Conservation (phyloP, 2,329 filamentous ascomycete species). For the Alternaria ethzedia region DNA sequence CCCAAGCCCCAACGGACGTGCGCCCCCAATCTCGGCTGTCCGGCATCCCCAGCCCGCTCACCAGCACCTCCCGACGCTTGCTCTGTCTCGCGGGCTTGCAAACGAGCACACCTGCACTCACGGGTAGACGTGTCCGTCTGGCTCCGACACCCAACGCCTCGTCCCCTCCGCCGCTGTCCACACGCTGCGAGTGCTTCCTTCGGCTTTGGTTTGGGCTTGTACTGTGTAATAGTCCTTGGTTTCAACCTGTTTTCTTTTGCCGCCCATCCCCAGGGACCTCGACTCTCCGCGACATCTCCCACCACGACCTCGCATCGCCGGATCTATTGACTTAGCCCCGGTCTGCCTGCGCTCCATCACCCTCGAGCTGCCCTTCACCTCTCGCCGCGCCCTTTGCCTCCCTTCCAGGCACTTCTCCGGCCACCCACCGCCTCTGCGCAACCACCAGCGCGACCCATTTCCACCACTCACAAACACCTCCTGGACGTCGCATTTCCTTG, state of each 20-base stretch:
- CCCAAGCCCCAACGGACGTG: constrained; percentile 14
- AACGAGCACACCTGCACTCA: constrained; percentile 6
- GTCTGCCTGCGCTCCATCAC: constrained; percentile 32
- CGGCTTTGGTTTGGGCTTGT: constrained; percentile 14
- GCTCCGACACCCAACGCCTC: constrained; percentile 15
- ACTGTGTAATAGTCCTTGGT: constrained; percentile 19
- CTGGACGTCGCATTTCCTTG: constrained; percentile 36
- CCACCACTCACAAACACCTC: constrained; percentile 19
- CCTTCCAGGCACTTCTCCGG: constrained; percentile 6
- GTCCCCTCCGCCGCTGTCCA: constrained; percentile 10
- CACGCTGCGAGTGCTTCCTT: constrained; percentile 9
- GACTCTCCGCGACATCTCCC: constrained; percentile 21
- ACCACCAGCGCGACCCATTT: constrained; percentile 20
- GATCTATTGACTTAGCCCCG: constrained; percentile 51
- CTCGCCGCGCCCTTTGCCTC: constrained; percentile 24
- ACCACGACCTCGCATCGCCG: constrained; percentile 31
- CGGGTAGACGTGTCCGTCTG: constrained; percentile 9
- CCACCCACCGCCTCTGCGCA: constrained; percentile 3
- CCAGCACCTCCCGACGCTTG: constrained; percentile 13
- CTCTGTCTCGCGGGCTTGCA: constrained; percentile 15
- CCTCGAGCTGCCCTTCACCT: constrained; percentile 12
- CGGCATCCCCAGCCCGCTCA: constrained; percentile 14
- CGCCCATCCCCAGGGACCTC: constrained; percentile 6
- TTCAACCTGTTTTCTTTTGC: constrained; percentile 23
- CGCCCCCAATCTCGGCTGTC: constrained; percentile 15